Evolutionary conservation across 495 filamentous ascomycete species (phyloP).

Genomic region (Pseudomonodictys pantanalensis): DNA sequence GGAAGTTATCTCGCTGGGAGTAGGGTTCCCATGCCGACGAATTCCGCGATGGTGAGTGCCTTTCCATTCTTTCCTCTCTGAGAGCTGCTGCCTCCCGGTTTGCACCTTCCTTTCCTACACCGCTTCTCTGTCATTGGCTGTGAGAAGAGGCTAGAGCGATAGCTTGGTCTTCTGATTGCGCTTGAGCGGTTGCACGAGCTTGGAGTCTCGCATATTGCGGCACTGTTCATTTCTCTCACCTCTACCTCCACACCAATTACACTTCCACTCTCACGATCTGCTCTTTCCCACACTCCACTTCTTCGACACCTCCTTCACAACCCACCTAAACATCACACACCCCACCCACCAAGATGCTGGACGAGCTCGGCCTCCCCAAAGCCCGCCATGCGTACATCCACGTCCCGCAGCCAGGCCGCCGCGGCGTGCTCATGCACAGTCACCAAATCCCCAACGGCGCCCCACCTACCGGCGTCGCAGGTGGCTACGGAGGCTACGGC

Average conservation of each 20-base stretch:
- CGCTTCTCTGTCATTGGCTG: not conserved
- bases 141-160: not conserved
- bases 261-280: not conserved
- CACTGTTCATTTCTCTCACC: too few species aligned
- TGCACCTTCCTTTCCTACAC: not conserved
- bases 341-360: not conserved
- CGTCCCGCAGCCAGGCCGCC: not conserved
- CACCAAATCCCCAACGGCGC: conserved; percentile 3
- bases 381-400: not conserved
- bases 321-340: not conserved
- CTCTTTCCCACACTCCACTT: not conserved
- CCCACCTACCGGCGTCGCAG: not conserved
- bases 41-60: not conserved
- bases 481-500: not conserved
- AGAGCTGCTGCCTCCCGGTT: not conserved
- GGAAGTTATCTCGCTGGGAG: not conserved
- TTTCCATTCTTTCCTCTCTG: not conserved
- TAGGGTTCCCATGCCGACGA: not conserved
- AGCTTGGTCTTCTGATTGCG: too few species aligned
- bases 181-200: too few species aligned
- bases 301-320: not conserved
- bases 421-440: not conserved
- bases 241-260: too few species aligned
- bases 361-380: not conserved
- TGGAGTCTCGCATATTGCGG: too few species aligned